Evolutionary conservation across 2,329 filamentous ascomycete species (phyloP), one percentile per base, ranked within the genome.

Genomic region (Mycosphaerella sp.): DNA sequence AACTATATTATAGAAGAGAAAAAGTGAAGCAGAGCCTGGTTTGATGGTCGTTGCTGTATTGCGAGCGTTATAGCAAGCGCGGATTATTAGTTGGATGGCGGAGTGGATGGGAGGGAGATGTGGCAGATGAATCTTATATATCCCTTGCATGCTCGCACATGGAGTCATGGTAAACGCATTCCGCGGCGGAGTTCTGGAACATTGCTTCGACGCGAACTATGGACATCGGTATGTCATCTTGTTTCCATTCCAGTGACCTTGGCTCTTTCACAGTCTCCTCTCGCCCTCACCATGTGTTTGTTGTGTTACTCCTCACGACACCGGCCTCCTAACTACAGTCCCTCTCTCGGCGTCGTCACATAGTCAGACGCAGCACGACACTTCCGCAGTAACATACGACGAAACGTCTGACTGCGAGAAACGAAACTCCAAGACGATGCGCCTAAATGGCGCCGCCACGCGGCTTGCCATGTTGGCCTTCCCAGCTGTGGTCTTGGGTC

Each of bases 211-310:
- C 52, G 52, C 48, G 52, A 34, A 4, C 30, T 4, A 32, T 7
- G 28, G 28, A 10, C 9, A 32, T 10, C 4, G 30, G 30, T 32
- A 32, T 32, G 44, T 39, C 43, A 50, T 53, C 27, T 46, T 54
- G 52, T 56, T 56, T 54, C 49, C 54, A 56, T 56, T 56, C 54
- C 54, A 49, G 14, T 51, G 13, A 14, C n/a, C 47, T 49, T 53
- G 54, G 54, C 50, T 44, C 48, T 44, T 45, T 34, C 28, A 44
- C 36, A 34, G n/a, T 41, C 44, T 44, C 51, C 44, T 41, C 35
- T 28, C 41, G 36, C 37, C 32, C 32, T 13, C 35, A 25, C 39
- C 46, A 18, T 49, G 50, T 50, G 44, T 49, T 21, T 21, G n/a
- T n/a, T n/a, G n/a, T n/a, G n/a, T n/a, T 45, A 42, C 50, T 49